Base-by-base conservation (phyloP, 225 moss, liverwort and hornwort genomes). In the Marchantia polymorpha region DNA sequence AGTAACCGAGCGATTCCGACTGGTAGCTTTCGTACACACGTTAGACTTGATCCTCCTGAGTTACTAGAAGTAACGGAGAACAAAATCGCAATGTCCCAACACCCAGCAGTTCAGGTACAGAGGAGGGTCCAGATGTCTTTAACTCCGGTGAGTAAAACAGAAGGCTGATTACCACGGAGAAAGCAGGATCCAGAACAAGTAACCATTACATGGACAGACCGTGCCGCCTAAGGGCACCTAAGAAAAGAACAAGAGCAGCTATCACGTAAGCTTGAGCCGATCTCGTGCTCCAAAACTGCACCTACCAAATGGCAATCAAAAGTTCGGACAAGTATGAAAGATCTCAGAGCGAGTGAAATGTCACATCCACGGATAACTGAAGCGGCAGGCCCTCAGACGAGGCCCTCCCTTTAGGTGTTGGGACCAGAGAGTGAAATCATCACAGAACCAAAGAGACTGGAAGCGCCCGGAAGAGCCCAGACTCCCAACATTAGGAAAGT, bases 271-370 rank as follows among this genome's bases (percentile, higher is more conserved):
- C 75, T 75, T 60, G 31, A 60, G 48, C 75, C 75, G 75, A 56
- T 60, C 75, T 59, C 59, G 39, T 75, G 75, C 75, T 75, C 75
- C 75, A 75, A 75, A 75, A 75, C 58, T 75, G 39, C 56, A 75
- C 75, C 75, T 59, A 75, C 59, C 75, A 75, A 75, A 56, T 27
- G 75, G 56, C 56, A 59, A 75, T 46, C 56, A 58, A 31, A 58
- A 56, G 46, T 59, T 30, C 25, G 12, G 60, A 61, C 59, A 17
- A 66, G 49, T 19, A 77, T 47, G 64, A 31, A 75, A 29, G 30
- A 65, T 19, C 64, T 20, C 48, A 14, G 56, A 53, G 15, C 22
- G 49, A 77, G 49, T 25, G 64, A 51, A 64, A 25, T 25, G 64
- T 66, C 63, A 46, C 58, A 27, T 74, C 19, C 15, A 26, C 74